Base-by-base conservation (phyloP, 2,329 filamentous ascomycete genomes). In the Cordyceps cateniannulata region DNA sequence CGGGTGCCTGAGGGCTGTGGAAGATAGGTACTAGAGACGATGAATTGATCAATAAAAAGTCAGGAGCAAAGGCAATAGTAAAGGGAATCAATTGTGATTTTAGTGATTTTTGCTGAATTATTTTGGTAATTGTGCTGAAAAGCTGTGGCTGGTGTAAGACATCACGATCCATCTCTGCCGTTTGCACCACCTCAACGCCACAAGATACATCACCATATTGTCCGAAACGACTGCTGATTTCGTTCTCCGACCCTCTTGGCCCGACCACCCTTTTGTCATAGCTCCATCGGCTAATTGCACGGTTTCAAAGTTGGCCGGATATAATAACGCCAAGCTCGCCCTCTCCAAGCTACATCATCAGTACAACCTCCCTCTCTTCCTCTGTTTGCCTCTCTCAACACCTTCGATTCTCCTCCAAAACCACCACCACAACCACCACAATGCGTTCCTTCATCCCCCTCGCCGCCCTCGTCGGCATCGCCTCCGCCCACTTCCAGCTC, bases 401-500 rank as follows among this genome's bases (percentile, higher is more conserved):
- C 18, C 45, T 38, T 67, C 53, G 20, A 65, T 59, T 16, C 35
- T 47, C 50, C 29, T 44, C n/a, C 44, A 51, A 51, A 16, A 27
- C 32, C 44, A 25, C 9, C 44, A 24, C 10, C 44, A 25, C 22
- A 10, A 25, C 44, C 42, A 20, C 22, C 63, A 75, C 58, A 57
- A 79, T 79, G 75, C 69, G 69, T 56, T 66, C 68, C 53, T 47
- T 22, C 22, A 16, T 10, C 54, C 70, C 76, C 62, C 64, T 74
- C 32, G 62, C 77, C 42, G 65, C 75, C 45, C 69, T 81, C 62
- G 72, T 73, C 62, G 69, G 75, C 62, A 62, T 76, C 53, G 72
- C 75, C 63, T 71, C 72, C 52, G 81, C 81, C 55, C 84, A 87
- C 71, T 86, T 86, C 75, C 71, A 74, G 35, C 73, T 87, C 68